These are phyloP conservation scores for Phytophthora sp. DNA, from an alignment of 352 stramenopile species.

Conservation along the genomic window DNA sequence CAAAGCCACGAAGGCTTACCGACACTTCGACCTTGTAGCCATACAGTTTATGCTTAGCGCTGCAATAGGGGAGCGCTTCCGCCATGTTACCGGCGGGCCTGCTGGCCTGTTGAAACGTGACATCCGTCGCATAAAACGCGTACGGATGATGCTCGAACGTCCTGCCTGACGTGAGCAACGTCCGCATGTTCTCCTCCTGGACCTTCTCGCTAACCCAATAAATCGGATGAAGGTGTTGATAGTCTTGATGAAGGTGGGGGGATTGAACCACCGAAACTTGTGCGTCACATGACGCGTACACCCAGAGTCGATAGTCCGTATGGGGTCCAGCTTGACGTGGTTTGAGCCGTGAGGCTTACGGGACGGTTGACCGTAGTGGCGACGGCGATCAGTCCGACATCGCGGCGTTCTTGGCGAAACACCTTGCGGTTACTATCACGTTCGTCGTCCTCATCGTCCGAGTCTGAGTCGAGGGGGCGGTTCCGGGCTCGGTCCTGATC, in stretches of 20 bases:
- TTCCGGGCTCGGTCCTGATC: too few species aligned
- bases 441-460: too few species aligned
- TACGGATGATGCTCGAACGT: slow-evolving; percentile 7
- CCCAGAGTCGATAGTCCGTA: too few species aligned
- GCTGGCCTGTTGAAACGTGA: slow-evolving; percentile 16
- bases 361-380: too few species aligned
- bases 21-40: slow-evolving; percentile 2
- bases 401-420: too few species aligned
- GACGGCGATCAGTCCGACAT: too few species aligned
- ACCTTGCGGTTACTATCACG: too few species aligned
- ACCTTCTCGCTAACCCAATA: neutral
- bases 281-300: too few species aligned
- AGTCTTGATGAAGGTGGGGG: slow-evolving; percentile 1
- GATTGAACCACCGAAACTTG: too few species aligned
- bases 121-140: neutral
- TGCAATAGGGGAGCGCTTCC: neutral
- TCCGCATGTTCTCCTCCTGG: neutral
- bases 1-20: neutral
- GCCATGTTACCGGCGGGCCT: neutral
- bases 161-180: neutral
- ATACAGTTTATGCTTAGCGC: neutral
- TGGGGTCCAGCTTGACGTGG: too few species aligned
- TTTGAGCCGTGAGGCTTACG: too few species aligned
- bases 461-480: too few species aligned
- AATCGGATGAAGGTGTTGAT: neutral